A percentile compares a stretch with the other conserved stretches of the same genome.
phyloP scores from a whole-genome alignment of 768 basidiomycete genomes.

The Agaricus subrufescens region DNA sequence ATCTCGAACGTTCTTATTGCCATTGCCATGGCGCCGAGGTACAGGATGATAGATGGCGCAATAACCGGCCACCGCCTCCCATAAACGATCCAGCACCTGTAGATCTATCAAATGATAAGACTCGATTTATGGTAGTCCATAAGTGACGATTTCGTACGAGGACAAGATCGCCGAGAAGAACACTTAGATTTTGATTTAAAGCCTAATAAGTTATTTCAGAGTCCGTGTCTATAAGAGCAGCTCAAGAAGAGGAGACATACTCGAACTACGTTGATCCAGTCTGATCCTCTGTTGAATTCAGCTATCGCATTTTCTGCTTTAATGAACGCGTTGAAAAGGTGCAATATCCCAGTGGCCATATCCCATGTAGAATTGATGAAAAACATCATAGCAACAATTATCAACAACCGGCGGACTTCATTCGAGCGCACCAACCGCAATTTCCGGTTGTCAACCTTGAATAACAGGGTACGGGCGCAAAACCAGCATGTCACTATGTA shows the following conservation, averaged over 20 bases:
- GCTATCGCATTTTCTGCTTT: neutral
- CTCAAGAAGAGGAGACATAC: neutral
- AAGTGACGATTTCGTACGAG: neutral
- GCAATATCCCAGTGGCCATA: neutral
- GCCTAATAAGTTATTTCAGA: neutral
- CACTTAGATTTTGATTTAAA: neutral
- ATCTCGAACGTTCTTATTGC: neutral
- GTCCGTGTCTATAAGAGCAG: too few relatives aligned
- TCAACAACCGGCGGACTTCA: slow-evolving; percentile 4
- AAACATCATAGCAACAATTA: neutral
- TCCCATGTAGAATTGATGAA: slow-evolving; percentile 2
- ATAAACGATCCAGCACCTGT: slow-evolving; percentile 8
- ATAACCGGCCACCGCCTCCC: neutral
- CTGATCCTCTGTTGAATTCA: neutral
- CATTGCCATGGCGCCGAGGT: neutral
- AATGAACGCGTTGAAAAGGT: neutral
- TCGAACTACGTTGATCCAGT: slow-evolving; percentile 3
- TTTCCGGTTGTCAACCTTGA: neutral
- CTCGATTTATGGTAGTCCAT: neutral
- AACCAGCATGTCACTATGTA: neutral
- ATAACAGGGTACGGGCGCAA: neutral
- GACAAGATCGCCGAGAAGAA: slow-evolving; percentile 1
- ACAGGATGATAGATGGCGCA: neutral
- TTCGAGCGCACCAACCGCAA: neutral
- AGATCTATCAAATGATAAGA: neutral